A percentile compares a stretch with the other conserved stretches of the same genome.
phyloP scores from a whole-genome alignment of 2,329 filamentous ascomycete genomes.

The Decorospora gaudefroyi region DNA sequence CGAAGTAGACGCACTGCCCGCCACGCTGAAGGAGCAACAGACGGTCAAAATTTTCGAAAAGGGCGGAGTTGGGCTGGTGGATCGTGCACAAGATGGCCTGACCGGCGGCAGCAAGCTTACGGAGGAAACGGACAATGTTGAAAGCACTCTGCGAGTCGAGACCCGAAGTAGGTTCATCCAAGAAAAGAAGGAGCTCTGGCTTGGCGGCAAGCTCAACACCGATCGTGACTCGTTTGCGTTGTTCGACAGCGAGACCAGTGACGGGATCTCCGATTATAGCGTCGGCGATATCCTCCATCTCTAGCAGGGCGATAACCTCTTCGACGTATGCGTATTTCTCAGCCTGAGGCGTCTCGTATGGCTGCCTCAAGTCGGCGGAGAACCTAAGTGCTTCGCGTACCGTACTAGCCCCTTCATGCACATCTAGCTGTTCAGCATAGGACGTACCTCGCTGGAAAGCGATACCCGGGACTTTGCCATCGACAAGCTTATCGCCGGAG shows the following conservation, averaged over 20 bases:
- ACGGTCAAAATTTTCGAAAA: constrained; percentile 88
- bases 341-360: constrained; percentile 59
- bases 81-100: constrained; percentile 91
- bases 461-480: constrained; percentile 61
- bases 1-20: constrained; percentile 83
- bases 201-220: constrained; percentile 65
- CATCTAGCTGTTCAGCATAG: constrained; percentile 68
- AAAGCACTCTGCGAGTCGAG: constrained; percentile 74
- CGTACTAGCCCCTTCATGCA: constrained; percentile 65
- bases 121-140: constrained; percentile 78
- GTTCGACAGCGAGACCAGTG: constrained; percentile 66
- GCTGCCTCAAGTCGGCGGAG: constrained; percentile 66
- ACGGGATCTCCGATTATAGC: constrained; percentile 67
- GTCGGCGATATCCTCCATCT: constrained; percentile 68
- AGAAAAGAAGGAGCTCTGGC: constrained; percentile 74
- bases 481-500: constrained; percentile 64
- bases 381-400: constrained; percentile 70
- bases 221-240: constrained; percentile 65
- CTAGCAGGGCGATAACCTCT: constrained; percentile 66
- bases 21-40: constrained; percentile 77
- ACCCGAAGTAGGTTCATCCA: constrained; percentile 78
- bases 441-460: constrained; percentile 67
- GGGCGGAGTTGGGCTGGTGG: constrained; percentile 82
- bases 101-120: constrained; percentile 75
- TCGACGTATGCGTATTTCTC: constrained; percentile 71